Percentiles rank a stretch among this genome's conserved stretches.
Conservation (phyloP, 306 rosid species). For the Oemleria cerasiformis region DNA sequence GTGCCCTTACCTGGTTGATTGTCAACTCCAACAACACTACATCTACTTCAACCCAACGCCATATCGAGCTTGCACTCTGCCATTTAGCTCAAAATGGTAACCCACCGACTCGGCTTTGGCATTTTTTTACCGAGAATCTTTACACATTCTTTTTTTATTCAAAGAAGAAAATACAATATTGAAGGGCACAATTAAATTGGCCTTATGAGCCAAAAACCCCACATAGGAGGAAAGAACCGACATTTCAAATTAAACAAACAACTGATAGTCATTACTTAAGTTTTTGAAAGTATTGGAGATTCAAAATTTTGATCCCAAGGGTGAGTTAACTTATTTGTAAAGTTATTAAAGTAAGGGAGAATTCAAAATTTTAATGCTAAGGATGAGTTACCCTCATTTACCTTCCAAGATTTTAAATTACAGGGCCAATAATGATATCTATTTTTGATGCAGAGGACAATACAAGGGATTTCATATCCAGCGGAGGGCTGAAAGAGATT, state of each 20-base stretch:
- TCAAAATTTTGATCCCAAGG: too few species aligned
- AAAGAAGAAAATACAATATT: too few species aligned
- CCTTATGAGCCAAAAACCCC: too few species aligned
- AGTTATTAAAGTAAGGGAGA: background rate
- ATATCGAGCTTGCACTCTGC: conserved; percentile 63
- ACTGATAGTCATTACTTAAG: background rate
- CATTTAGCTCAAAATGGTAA: conserved; percentile 76
- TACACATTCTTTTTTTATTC: background rate
- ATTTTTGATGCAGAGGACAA: conserved; percentile 43
- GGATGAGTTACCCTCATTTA: background rate
- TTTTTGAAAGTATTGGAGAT: background rate
- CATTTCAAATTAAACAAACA: background rate
- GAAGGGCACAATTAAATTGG: too few species aligned
- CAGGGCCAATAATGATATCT: background rate
- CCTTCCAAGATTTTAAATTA: background rate
- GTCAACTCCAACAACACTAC: conserved; percentile 37
- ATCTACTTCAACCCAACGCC: conserved; percentile 55
- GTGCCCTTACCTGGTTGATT: conserved; percentile 54
- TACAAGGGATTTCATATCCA: conserved; percentile 40
- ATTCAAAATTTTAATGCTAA: background rate
- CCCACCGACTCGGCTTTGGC: background rate
- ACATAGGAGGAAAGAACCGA: too few species aligned
- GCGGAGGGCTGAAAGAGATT: conserved; percentile 51
- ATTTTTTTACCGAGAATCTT: background rate
- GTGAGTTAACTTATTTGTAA: too few species aligned